These are phyloP conservation scores for Yamadazyma triangularis DNA, from an alignment of 1,139 yeast species.

Conservation along the genomic window DNA sequence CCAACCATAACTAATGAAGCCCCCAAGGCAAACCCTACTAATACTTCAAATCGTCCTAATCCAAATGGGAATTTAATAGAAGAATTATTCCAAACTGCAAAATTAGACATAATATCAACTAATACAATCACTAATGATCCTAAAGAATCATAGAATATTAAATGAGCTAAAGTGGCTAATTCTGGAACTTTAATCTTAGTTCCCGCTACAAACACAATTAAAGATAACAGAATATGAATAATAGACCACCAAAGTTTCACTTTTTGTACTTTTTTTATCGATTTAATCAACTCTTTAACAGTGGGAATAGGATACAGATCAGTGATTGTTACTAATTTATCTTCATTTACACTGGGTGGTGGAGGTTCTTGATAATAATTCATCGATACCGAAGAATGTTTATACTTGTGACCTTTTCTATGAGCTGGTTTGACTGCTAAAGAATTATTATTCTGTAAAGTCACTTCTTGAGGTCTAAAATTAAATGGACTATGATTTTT, in stretches of 20 bases:
- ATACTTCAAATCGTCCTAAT: conserved; percentile 78
- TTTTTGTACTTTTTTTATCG: conserved; percentile 52
- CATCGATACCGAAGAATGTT: conserved; percentile 96
- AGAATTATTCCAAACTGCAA: conserved; percentile 87
- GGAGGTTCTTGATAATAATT: conserved; percentile 93
- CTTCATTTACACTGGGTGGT: conserved; percentile 17
- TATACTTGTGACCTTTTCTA: conserved; percentile 91
- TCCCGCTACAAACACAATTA: conserved; percentile 58
- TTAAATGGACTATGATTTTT: conserved; percentile 38
- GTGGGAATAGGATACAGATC: conserved; percentile 80
- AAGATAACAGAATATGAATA: conserved; percentile 53
- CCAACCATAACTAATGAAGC: conserved; percentile 88
- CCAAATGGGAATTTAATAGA: conserved; percentile 90
- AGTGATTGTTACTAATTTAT: conserved; percentile 69
- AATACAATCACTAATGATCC: conserved; percentile 68
- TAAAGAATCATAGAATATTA: conserved; percentile 80
- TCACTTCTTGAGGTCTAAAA: conserved; percentile 40
- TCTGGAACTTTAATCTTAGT: conserved; percentile 54
- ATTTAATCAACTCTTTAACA: conserved; percentile 52
- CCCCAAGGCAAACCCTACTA: conserved; percentile 83
- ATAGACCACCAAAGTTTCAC: conserved; percentile 62
- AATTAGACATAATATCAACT: conserved; percentile 80
- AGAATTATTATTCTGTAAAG: conserved; percentile 23
- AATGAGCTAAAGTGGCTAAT: conserved; percentile 77
- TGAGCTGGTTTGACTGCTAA: conserved; percentile 55